Evolutionary conservation across 495 filamentous ascomycete genomes (phyloP).

Genomic region (Trichocladium antarcticum): DNA sequence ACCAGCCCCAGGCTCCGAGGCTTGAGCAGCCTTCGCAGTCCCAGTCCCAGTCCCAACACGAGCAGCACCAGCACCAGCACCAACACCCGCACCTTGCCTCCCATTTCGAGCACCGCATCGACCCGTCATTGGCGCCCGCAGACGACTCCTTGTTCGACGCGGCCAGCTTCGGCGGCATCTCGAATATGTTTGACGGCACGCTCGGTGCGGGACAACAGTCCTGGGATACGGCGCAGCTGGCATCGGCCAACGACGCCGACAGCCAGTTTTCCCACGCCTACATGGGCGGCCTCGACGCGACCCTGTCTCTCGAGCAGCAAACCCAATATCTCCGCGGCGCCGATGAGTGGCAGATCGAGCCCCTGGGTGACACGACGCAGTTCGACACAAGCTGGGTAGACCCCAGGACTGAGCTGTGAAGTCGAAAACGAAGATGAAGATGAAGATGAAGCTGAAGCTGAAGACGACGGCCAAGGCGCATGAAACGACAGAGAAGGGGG

Average conservation of each 20-base stretch:
- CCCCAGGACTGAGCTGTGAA: slow-evolving; percentile 7
- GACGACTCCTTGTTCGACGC: slow-evolving; percentile 12
- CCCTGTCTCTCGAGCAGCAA: slow-evolving; percentile 19
- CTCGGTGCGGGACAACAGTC: slow-evolving; percentile 5
- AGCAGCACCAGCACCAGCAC: slow-evolving; percentile 4
- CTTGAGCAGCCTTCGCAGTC: slow-evolving; percentile 3
- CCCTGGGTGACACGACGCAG: slow-evolving; percentile 18
- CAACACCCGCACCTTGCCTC: slow-evolving; percentile 7
- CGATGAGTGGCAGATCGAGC: slow-evolving; percentile 26
- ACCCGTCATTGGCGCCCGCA: slow-evolving; percentile 18
- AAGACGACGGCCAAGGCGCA: too few species aligned
- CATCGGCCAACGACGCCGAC: slow-evolving; percentile 10
- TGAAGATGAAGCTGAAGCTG: too few species aligned
- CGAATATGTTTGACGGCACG: slow-evolving; percentile 5
- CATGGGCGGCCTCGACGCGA: slow-evolving; percentile 18
- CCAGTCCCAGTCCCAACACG: slow-evolving; percentile 1
- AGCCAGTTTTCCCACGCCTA: slow-evolving; percentile 14
- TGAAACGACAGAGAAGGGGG: background rate
- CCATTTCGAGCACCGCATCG: slow-evolving; percentile 22
- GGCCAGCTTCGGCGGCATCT: slow-evolving; percentile 9
- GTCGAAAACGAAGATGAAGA: background rate
- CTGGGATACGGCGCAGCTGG: slow-evolving; percentile 15
- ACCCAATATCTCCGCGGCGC: slow-evolving; percentile 13
- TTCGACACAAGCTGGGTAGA: slow-evolving; percentile 21
- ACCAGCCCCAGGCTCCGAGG: slow-evolving; percentile 1